phyloP scores from a whole-genome alignment of 73 alveolate genomes.

The Tetrahymena thermophila region DNA sequence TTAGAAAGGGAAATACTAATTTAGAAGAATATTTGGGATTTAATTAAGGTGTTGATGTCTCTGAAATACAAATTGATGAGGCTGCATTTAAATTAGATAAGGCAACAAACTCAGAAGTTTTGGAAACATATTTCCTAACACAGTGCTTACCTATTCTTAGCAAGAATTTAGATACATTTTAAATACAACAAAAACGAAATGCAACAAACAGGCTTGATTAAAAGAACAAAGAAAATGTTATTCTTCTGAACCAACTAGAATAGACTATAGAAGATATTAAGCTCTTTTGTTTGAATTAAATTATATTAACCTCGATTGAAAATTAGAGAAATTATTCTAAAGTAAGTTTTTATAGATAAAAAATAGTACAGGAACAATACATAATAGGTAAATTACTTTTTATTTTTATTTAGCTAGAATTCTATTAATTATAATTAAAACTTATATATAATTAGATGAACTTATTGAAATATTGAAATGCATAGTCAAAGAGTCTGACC shows the following conservation, averaged over 20 bases:
- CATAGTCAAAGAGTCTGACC: not conserved
- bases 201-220: not conserved
- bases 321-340: not conserved
- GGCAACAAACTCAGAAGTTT: constrained; percentile 14
- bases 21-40: not conserved
- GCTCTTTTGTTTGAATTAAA: constrained; percentile 21
- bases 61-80: constrained; percentile 21
- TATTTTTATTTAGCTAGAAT: not conserved
- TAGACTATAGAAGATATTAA: constrained; percentile 5
- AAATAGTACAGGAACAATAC: constrained; percentile 25
- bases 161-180: constrained; percentile 4
- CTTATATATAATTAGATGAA: not conserved
- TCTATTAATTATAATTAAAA: not conserved
- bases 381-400: constrained; percentile 11
- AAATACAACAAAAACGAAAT: not conserved
- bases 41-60: constrained; percentile 7
- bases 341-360: constrained; percentile 20
- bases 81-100: constrained; percentile 26
- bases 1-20: constrained; percentile 9
- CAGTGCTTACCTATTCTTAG: constrained; percentile 27
- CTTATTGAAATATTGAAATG: not conserved
- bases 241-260: not conserved
- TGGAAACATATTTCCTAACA: constrained; percentile 28
- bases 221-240: constrained; percentile 14
- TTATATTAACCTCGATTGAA: not conserved